phyloP scores from a whole-genome alignment of 2,329 filamentous ascomycete species.

The Cercospora sojina region DNA sequence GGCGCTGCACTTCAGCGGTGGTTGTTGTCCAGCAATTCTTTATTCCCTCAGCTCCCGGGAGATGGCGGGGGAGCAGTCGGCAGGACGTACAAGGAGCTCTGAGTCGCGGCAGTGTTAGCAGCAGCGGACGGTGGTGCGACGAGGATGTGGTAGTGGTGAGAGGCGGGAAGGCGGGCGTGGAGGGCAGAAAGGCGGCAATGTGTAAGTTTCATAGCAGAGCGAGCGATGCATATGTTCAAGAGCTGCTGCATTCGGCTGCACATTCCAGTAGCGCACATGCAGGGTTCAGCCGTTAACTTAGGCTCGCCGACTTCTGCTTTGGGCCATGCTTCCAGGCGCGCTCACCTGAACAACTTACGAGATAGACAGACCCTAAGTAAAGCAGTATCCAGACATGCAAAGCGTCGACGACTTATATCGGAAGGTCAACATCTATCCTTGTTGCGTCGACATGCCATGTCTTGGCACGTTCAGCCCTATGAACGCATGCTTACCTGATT shows the following conservation, averaged over 20 bases:
- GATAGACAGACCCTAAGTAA: not conserved
- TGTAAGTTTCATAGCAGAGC: not conserved
- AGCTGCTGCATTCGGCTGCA: not conserved
- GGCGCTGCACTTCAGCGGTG: not conserved
- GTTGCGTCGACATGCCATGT: not conserved
- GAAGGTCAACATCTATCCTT: not conserved
- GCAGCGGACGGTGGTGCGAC: not conserved
- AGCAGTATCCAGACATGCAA: not conserved
- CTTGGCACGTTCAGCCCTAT: not conserved
- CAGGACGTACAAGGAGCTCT: not conserved
- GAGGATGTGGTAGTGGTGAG: not conserved
- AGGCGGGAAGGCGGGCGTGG: not conserved
- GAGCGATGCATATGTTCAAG: not conserved
- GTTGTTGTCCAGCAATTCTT: not conserved
- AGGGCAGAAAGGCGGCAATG: not conserved
- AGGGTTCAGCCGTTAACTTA: not conserved
- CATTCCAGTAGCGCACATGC: not conserved
- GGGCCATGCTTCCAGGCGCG: not conserved
- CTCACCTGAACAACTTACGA: not conserved
- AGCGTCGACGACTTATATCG: not conserved
- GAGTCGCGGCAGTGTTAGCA: not conserved
- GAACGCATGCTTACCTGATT: slow-evolving; percentile 9
- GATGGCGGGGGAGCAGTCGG: not conserved
- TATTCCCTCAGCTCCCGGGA: slow-evolving; percentile 4
- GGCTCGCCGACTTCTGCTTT: not conserved